Base-by-base conservation (phyloP, 2,329 filamentous ascomycete genomes). In the Tolypocladium tropicale region DNA sequence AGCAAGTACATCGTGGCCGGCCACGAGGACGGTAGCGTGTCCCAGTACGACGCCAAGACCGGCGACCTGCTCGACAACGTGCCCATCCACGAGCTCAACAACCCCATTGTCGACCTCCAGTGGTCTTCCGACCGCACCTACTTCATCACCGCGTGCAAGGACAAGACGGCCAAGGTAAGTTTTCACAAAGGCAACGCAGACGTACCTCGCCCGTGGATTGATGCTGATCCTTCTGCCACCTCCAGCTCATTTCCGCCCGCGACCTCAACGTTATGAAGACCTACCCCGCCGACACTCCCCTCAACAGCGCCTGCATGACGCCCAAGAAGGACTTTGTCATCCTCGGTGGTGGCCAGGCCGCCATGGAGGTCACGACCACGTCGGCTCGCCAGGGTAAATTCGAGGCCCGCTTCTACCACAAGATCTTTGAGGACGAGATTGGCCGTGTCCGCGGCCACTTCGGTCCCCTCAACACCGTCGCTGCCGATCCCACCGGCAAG, bases 361-460 rank as follows among this genome's bases (percentile, higher is more conserved):
- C 94, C 70, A 96, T 96, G 90, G 93, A 97, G 70, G 94, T 99
- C 75, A 99, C 94, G 57, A 95, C 90, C 55, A 97, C 94, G 53
- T 88, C 88, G 36, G 86, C 91, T 53, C 85, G 94, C 63, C 94
- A 99, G 80, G 94, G 94, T 77, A 97, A 97, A 78, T 99, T 99
- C 79, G 94, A 99, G 76, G 94, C 94, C 49, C 86, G 94, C 63
- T 99, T 99, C 82, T 99, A 96, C 82, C 94, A 99, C 86, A 97
- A 95, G 83, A 88, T 99, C 72, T 97, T 99, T 72, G 91, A 96
- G 76, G 93, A 99, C 75, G 94, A 99, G 79, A 93, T 97, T 68
- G 94, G 94, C 65, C 88, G 94, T 79, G 94, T 99, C 62, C 84
- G 91, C 70, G 94, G 94, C 61, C 94, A 99, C 75, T 99, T 99